These are phyloP conservation scores for Mortierella polycephala DNA, from an alignment of 371 early-diverging fungal species.

Conservation along the genomic window DNA sequence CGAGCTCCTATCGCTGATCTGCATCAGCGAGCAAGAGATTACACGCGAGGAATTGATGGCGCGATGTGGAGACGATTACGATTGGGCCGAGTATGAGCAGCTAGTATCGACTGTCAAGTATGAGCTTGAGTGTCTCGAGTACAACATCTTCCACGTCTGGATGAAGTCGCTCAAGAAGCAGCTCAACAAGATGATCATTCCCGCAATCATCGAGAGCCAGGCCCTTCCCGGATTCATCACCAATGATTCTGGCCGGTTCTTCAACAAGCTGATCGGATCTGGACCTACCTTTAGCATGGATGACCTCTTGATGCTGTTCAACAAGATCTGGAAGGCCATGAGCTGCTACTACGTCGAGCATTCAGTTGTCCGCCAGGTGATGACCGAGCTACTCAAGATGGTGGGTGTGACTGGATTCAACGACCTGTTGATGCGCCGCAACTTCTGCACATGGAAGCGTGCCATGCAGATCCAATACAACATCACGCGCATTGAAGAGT, in stretches of 20 bases:
- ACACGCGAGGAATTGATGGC: constrained; percentile 25
- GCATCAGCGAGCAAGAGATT: constrained; percentile 50
- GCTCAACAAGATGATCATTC: constrained; percentile 91
- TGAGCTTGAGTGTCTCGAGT: constrained; percentile 59
- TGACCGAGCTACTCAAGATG: constrained; percentile 89
- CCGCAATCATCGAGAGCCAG: constrained; percentile 93
- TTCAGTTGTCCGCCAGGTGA: constrained; percentile 80
- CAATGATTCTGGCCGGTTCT: constrained; percentile 88
- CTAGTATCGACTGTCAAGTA: constrained; percentile 64
- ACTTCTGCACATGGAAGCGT: constrained; percentile 91
- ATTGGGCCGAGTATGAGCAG: constrained; percentile 62
- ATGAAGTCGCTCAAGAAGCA: constrained; percentile 95
- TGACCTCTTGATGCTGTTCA: constrained; percentile 90
- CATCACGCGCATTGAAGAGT: constrained; percentile 94
- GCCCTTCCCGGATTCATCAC: constrained; percentile 91
- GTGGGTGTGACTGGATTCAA: constrained; percentile 96
- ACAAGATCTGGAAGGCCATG: constrained; percentile 92
- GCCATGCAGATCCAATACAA: constrained; percentile 98
- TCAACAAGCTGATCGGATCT: constrained; percentile 80
- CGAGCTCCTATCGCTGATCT: constrained; percentile 82
- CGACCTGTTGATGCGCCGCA: constrained; percentile 91
- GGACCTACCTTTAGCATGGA: constrained; percentile 89
- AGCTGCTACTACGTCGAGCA: constrained; percentile 94
- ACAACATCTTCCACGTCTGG: constrained; percentile 83
- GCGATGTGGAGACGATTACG: constrained; percentile 27